Conservation (phyloP, 257 asterid species). For the Coffea eugenioides region DNA sequence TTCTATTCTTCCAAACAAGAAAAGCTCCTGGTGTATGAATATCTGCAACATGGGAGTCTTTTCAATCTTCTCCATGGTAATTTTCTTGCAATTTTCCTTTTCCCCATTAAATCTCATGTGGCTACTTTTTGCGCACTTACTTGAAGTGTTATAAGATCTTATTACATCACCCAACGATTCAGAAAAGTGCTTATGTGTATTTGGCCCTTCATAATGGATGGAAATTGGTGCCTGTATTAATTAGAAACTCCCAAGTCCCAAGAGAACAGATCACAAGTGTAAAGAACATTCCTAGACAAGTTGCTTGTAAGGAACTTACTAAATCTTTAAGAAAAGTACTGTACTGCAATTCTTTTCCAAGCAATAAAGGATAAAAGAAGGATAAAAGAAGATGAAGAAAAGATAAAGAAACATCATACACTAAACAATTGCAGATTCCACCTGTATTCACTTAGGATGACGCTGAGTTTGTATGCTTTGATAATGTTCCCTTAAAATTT, state of each 20-base stretch:
- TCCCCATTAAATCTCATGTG: neutral
- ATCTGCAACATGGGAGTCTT: constrained; percentile 64
- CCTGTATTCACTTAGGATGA: no score
- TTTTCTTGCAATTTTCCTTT: neutral
- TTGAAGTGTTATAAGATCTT: neutral
- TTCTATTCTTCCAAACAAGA: constrained; percentile 67
- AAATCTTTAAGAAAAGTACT: neutral
- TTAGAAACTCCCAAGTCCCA: neutral
- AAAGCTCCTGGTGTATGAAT: constrained; percentile 77
- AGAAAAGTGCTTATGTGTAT: neutral
- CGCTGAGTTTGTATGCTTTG: neutral
- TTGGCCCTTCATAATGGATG: neutral
- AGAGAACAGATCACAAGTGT: neutral
- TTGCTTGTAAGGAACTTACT: neutral
- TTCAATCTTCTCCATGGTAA: constrained; percentile 60
- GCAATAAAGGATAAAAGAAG: neutral
- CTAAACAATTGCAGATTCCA: neutral
- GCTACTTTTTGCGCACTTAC: neutral
- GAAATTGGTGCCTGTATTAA: neutral
- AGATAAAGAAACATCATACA: neutral
- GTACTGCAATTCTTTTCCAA: no score
- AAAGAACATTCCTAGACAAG: neutral
- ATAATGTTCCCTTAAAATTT: neutral
- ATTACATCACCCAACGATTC: neutral
- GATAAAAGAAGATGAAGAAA: neutral